Percentiles rank a stretch among this genome's conserved stretches.
Conservation (phyloP, 2,329 filamentous ascomycete species). For the Sarocladiaceae sp. region DNA sequence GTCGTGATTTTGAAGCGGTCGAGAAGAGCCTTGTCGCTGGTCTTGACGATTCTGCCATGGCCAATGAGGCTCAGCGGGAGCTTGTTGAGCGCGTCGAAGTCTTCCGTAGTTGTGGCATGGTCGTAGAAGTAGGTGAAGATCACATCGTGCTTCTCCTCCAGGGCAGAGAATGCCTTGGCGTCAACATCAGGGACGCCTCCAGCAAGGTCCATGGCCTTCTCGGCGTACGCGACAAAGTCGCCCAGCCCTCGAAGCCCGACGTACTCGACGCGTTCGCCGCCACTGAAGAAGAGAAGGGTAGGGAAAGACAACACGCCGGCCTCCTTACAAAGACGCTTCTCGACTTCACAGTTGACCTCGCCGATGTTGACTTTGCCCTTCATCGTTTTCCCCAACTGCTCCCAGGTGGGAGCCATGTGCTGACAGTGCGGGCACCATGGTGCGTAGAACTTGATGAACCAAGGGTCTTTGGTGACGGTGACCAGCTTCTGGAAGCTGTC, state of each 20-base stretch:
- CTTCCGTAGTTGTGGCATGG: slow-evolving; percentile 85
- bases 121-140: slow-evolving; percentile 98
- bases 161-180: slow-evolving; percentile 64
- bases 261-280: slow-evolving; percentile 88
- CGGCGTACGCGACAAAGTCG: slow-evolving; percentile 80
- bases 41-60: slow-evolving; percentile 88
- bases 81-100: slow-evolving; percentile 82
- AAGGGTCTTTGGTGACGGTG: slow-evolving; percentile 80
- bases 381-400: slow-evolving; percentile 85
- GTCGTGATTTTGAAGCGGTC: slow-evolving; percentile 92
- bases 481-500: slow-evolving; percentile 83
- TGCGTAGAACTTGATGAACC: slow-evolving; percentile 99
- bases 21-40: slow-evolving; percentile 66
- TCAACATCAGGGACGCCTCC: slow-evolving; percentile 77
- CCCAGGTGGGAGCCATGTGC: slow-evolving; percentile 84
- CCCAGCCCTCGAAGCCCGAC: slow-evolving; percentile 85
- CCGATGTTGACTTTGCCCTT: slow-evolving; percentile 83
- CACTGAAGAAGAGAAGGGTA: slow-evolving; percentile 87
- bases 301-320: slow-evolving; percentile 74
- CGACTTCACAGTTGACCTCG: slow-evolving; percentile 89
- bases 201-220: slow-evolving; percentile 75
- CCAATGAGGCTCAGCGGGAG: slow-evolving; percentile 84
- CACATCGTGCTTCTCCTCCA: slow-evolving; percentile 92
- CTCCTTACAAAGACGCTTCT: slow-evolving; percentile 87
- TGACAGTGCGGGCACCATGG: slow-evolving; percentile 97